Evolutionary conservation across 805 yeast genomes (phyloP).

Genomic region (Candida ascalaphidarum): DNA sequence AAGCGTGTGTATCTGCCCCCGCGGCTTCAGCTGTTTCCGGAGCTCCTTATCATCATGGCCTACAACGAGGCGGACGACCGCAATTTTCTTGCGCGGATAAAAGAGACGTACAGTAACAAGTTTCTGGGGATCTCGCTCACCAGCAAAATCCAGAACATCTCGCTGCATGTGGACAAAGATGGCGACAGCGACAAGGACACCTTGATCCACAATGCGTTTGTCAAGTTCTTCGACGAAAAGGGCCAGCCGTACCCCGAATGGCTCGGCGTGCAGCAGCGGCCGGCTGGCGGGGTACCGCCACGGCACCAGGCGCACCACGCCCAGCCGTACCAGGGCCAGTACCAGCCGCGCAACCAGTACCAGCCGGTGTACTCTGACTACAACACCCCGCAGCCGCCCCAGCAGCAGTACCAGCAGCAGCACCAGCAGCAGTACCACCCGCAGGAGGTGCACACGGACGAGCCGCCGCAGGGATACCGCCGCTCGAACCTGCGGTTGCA

Average conservation of each 20-base stretch:
- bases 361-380: constrained; percentile 19
- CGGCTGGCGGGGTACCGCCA: not conserved
- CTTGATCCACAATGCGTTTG: constrained; percentile 35
- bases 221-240: constrained; percentile 24
- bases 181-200: constrained; percentile 30
- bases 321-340: not conserved
- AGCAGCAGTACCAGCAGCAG: too few relatives aligned
- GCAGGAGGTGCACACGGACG: not conserved
- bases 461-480: too few relatives aligned
- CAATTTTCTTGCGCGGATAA: constrained; percentile 26
- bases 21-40: too few relatives aligned
- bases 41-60: too few relatives aligned
- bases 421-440: not conserved
- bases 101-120: constrained; percentile 27
- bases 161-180: constrained; percentile 27
- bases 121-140: constrained; percentile 15
- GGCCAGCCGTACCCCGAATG: constrained; percentile 34
- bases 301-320: not conserved
- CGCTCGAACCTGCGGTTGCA: constrained; percentile 23
- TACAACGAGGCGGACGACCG: too few relatives aligned
- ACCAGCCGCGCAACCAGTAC: constrained; percentile 6
- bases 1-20: too few relatives aligned
- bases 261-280: constrained; percentile 22
- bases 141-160: constrained; percentile 11
- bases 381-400: constrained; percentile 8